Evolutionary conservation across 768 basidiomycete genomes (phyloP), one percentile per base, ranked within the genome.

Genomic region (Lyophyllum atratum): DNA sequence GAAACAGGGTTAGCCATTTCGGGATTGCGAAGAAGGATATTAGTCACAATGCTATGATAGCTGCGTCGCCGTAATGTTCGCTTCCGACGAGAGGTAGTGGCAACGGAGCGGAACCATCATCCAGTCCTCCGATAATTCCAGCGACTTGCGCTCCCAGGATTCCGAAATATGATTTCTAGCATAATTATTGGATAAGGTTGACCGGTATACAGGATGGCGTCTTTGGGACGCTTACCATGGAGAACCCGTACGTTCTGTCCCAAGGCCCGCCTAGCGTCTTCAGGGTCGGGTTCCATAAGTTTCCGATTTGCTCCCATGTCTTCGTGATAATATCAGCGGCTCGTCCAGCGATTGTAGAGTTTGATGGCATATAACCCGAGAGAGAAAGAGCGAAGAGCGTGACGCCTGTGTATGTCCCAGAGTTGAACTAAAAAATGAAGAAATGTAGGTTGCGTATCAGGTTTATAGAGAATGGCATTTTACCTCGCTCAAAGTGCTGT

Each of bases 331-430:
- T 60, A 43, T 64, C 62, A 19, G 50, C 48, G 9, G 69, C 70
- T 2, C 61, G 64, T 4, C 46, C 39, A 12, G 54, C 60, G 31
- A 72, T 72, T 1, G 60, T 64, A 5, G 70, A 69, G 52, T 63
- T 65, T 28, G 54, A 46, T 2, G 69, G 70, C 70, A 72, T 72
- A 49, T 72, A 69, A 1, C 69, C 66, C 65, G 66, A 70, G n/a
- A 72, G 60, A 3, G 70, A 69, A 21, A 72, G 62, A 0, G 69
- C 70, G 34, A 67, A 72, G 19, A 72, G 59, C 8, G 67, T 64
- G 1, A 72, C 70, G 8, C 70, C 69, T 0, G 64, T 64, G 57
- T 72, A 72, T 5, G 69, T 72, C 29, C 65, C 69, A 22, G 66
- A 70, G 39, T 70, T 70, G 54, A 68, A 72, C 70, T 72, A 31